Percentiles rank a stretch among this genome's conserved stretches.
phyloP scores from a whole-genome alignment of 805 yeast genomes.

The Myxozyma melibiosi region DNA sequence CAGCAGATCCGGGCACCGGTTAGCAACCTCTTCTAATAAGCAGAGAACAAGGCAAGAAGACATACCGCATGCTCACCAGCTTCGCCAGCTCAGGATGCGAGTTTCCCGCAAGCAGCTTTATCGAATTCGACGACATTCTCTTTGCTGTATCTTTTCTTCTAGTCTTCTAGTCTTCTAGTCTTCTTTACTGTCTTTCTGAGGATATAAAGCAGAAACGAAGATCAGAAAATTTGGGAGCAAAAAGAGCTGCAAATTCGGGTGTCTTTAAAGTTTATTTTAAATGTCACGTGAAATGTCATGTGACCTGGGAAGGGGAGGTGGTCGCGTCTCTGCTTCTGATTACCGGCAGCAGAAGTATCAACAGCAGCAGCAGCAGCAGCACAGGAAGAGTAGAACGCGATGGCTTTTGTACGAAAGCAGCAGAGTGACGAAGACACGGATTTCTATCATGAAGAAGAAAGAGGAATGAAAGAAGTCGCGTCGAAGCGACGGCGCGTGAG shows the following conservation, averaged over 20 bases:
- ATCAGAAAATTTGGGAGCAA: too few relatives aligned
- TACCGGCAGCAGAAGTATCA: too few relatives aligned
- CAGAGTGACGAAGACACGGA: neutral
- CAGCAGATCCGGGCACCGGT: too few relatives aligned
- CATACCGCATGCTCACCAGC: constrained; percentile 57
- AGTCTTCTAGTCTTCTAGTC: too few relatives aligned
- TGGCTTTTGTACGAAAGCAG: constrained; percentile 2
- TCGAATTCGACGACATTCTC: constrained; percentile 50
- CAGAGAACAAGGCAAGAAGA: neutral
- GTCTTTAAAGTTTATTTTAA: neutral
- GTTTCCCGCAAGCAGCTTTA: constrained; percentile 58
- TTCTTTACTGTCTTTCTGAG: too few relatives aligned
- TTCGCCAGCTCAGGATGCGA: constrained; percentile 79
- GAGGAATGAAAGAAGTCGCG: neutral
- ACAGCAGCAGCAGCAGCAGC: neutral
- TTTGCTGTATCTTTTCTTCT: too few relatives aligned
- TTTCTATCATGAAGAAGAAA: neutral
- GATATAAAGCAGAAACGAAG: too few relatives aligned
- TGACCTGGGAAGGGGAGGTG: too few relatives aligned
- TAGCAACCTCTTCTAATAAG: too few relatives aligned
- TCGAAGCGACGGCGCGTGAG: constrained; percentile 2
- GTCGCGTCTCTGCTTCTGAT: too few relatives aligned
- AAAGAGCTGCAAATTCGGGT: too few relatives aligned
- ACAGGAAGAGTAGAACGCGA: neutral
- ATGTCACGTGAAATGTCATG: neutral